These are phyloP conservation scores for Aspergillus saccharolyticus DNA, from an alignment of 495 filamentous ascomycete species.

Conservation along the genomic window DNA sequence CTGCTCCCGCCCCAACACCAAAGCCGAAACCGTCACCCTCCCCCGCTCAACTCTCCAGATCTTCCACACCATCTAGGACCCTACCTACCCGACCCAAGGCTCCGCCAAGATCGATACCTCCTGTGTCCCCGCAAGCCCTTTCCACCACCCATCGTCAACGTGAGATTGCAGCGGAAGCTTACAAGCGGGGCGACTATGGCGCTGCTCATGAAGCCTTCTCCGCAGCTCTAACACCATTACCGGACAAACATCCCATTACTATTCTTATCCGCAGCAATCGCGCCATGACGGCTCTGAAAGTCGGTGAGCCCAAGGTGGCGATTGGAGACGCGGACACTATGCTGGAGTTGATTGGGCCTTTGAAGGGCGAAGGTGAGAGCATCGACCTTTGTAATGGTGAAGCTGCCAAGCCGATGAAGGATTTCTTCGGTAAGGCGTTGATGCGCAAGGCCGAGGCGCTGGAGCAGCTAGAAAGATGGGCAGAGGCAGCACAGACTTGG, in stretches of 20 bases:
- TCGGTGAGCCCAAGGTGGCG: conserved; percentile 80
- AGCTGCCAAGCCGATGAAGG: conserved; percentile 78
- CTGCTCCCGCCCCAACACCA: conserved; percentile 29
- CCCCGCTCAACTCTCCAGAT: conserved; percentile 26
- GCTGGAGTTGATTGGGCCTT: conserved; percentile 72
- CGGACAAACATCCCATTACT: conserved; percentile 73
- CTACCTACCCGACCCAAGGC: conserved; percentile 46
- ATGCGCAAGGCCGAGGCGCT: conserved; percentile 93
- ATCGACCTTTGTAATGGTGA: conserved; percentile 63
- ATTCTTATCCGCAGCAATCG: conserved; percentile 89
- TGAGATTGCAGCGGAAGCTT: conserved; percentile 73
- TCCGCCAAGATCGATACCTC: conserved; percentile 60
- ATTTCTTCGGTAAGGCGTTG: conserved; percentile 87
- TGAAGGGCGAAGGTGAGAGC: conserved; percentile 69
- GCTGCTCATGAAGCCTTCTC: conserved; percentile 79
- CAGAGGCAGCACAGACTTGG: conserved; percentile 76
- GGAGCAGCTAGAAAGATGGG: conserved; percentile 93
- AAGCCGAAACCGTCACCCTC: conserved; percentile 25
- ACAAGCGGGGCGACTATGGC: conserved; percentile 91
- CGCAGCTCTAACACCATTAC: conserved; percentile 66
- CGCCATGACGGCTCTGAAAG: conserved; percentile 81
- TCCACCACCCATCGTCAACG: conserved; percentile 70
- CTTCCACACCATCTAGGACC: conserved; percentile 23
- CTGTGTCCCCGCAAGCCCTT: conserved; percentile 61
- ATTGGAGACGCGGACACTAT: conserved; percentile 78